A percentile compares a stretch with the other conserved stretches of the same genome.
These are phyloP conservation scores for Meira miltonrushii DNA, from an alignment of 1,284 basidiomycete genomes.

Conservation along the genomic window DNA sequence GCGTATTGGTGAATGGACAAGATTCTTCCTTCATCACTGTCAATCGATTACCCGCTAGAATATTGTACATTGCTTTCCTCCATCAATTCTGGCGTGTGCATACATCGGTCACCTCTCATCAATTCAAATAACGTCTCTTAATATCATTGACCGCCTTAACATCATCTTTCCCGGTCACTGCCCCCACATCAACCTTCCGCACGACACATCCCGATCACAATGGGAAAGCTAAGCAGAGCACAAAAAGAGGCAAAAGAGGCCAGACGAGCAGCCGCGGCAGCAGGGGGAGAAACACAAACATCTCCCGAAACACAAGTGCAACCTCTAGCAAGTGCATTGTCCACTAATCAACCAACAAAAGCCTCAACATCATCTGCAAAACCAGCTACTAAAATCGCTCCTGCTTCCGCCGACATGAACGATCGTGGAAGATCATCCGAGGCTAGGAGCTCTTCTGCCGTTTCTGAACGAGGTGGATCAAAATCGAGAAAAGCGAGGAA, in stretches of 20 bases:
- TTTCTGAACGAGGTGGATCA: not conserved
- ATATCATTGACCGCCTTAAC: too few species aligned
- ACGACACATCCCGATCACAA: not conserved
- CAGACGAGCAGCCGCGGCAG: conserved; percentile 3
- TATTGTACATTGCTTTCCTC: too few species aligned
- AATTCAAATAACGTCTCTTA: too few species aligned
- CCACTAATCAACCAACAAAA: not conserved
- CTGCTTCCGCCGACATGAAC: not conserved
- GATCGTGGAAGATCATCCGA: not conserved
- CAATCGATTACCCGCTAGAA: too few species aligned
- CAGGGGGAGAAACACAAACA: not conserved
- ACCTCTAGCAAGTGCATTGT: not conserved
- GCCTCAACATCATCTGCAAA: not conserved
- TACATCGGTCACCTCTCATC: too few species aligned
- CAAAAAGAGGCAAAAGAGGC: conserved; percentile 13
- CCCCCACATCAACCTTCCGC: too few species aligned
- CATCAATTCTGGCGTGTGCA: too few species aligned
- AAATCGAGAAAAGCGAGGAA: not conserved
- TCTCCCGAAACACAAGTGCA: not conserved
- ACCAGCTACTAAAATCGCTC: not conserved
- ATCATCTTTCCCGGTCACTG: too few species aligned
- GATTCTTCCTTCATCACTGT: too few species aligned
- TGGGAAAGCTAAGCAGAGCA: conserved; percentile 11
- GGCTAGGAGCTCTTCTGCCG: not conserved
- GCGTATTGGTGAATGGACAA: too few species aligned